Evolutionary conservation across 495 filamentous ascomycete species (phyloP), one percentile per base, ranked within the genome.

Genomic region (Hypomontagnella submonticulosa): DNA sequence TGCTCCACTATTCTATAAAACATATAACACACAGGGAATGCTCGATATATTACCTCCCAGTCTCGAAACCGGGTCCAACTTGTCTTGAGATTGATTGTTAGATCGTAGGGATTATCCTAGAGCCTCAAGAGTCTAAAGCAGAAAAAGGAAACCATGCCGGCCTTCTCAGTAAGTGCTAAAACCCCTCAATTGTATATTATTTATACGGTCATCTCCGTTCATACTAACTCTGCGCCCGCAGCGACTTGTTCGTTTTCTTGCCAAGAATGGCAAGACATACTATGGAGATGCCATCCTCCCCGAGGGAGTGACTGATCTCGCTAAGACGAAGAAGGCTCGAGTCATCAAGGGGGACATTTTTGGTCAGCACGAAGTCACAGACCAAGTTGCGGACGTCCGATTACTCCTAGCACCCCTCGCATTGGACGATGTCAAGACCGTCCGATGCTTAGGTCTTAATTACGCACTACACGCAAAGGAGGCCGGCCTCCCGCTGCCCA

Each of bases 231-330:
- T 6, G 3, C 9, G 11, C 19, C 53, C 16, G 19, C 63, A 93
- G 90, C 85, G 88, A 69, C 88, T 95, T 32, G 79, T 96, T 61
- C 89, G 91, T 55, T 95, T 95, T 78, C 80, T 92, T 10, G 87
- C 90, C 66, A 86, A 84, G 65, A 88, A 93, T 71, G 91, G 90
- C 71, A 80, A 82, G 42, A 84, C 84, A 36, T 93, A 95, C 78
- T 93, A 93, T 68, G 92, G 92, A 57, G 90, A 96, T 76, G 90
- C 92, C 57, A 85, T 93, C 43, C 85, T 95, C 30, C 88, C 92
- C 10, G 30, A 77, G 0, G 89, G 89, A 6, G 78, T 85, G 27
- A 87, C 71, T 50, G 89, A 95, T 67, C 84, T 93, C 61, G 77
- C 83, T 60, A 84, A 88, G 73, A 83, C 84, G 2, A 88, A 81